Base-by-base conservation (phyloP, 2,329 filamentous ascomycete species). In the Penicillium paneum region DNA sequence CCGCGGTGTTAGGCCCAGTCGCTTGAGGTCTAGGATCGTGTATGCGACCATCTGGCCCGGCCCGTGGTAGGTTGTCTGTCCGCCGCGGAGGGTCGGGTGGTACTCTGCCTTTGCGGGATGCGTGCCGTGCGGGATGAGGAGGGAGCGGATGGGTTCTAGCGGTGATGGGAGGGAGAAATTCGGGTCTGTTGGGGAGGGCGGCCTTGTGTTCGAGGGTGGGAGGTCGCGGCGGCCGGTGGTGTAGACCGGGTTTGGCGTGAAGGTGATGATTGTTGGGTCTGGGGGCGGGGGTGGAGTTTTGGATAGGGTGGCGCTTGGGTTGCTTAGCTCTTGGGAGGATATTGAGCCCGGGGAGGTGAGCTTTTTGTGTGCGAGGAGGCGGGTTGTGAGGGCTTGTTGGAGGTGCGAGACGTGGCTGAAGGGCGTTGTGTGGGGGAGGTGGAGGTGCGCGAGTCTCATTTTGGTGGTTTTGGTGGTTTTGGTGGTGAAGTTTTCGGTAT, bases 31-130 rank as follows among this genome's bases (percentile, higher is more conserved):
- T n/a, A 96, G 71, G 47, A 97, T 84, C 3, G 93, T 91, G 78
- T 96, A 99, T n/a, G 92, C 84, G 34, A 97, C 89, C 45, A 96
- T 76, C 71, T 99, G 94, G 0, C 93, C 93, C 0, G 93, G 94
- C 0, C 93, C 94, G 71, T 99, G 94, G 76, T 96, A 97, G 3
- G 94, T 97, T 0, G 90, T 92, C 61, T 96, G 85, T 0, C 94
- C 94, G 57, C 94, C 94, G 51, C 94, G 86, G n/a, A 85, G 82
- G 13, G 90, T 88, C 64, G 86, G 81, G 40, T 83, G 74, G 64
- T 94, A 84, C n/a, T 82, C 77, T 3, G 87, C 88, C 26, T 70
- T 63, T 34, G 76, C 76, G 31, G 70, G 41, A 3, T 34, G 11
- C 19, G 8, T 31, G 17, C 34, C 55, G 31, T 67, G 60, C 0